Evolutionary conservation across 805 yeast genomes (phyloP).

Genomic region (Metschnikowia cubensis): DNA sequence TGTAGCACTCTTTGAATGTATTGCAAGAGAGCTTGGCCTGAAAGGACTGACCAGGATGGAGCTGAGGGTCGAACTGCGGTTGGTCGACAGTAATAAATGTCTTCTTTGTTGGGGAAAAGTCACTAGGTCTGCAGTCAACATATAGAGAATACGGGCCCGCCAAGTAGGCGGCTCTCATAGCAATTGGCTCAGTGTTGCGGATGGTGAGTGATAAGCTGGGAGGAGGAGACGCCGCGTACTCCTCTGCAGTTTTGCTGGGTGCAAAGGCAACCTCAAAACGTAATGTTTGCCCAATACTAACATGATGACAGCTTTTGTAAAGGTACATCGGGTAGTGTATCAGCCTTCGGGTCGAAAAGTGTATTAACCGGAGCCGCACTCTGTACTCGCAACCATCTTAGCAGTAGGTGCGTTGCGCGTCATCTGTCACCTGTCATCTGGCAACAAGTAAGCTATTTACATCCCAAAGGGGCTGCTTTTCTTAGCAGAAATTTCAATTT

Average conservation of each 20-base stretch:
- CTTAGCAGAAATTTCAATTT: too few relatives aligned
- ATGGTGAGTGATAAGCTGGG: conserved; percentile 49
- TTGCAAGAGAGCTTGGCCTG: conserved; percentile 61
- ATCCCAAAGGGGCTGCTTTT: neutral
- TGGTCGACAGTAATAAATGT: conserved; percentile 72
- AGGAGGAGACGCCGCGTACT: conserved; percentile 19
- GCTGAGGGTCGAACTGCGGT: conserved; percentile 68
- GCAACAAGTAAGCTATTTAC: neutral
- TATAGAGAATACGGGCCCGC: conserved; percentile 89
- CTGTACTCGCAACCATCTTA: conserved; percentile 2
- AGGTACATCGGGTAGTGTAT: conserved; percentile 2
- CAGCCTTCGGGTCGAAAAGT: neutral
- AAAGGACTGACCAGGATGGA: conserved; percentile 64
- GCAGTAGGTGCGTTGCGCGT: neutral
- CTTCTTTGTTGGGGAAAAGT: conserved; percentile 50
- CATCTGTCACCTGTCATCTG: neutral
- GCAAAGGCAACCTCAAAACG: conserved; percentile 14
- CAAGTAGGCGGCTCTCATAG: conserved; percentile 76
- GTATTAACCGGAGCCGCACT: neutral
- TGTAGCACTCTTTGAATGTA: conserved; percentile 52
- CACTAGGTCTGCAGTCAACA: conserved; percentile 70
- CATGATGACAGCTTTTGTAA: conserved; percentile 14
- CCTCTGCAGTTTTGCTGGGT: conserved; percentile 15
- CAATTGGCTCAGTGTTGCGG: conserved; percentile 65
- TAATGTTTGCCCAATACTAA: conserved; percentile 16